Percentiles rank a stretch among this genome's conserved stretches.
These are phyloP conservation scores for Candida silvatica DNA, from an alignment of 805 yeast genomes.

Conservation along the genomic window DNA sequence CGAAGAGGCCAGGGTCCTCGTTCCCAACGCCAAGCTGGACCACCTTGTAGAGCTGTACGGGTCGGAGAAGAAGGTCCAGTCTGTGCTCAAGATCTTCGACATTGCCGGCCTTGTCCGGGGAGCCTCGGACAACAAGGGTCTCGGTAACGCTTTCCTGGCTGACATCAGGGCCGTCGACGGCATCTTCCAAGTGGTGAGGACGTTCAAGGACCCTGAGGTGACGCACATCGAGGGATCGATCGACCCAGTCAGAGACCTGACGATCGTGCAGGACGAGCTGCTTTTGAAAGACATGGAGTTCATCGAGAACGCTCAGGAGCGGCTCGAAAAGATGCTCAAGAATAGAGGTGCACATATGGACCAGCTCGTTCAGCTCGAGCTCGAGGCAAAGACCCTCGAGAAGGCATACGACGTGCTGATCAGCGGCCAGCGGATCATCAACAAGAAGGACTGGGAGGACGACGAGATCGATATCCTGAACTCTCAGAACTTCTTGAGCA, in stretches of 20 bases:
- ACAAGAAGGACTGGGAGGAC: conserved; percentile 69
- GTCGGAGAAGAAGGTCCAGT: conserved; percentile 44
- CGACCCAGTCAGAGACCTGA: conserved; percentile 56
- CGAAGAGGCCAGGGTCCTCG: conserved; percentile 51
- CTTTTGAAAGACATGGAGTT: conserved; percentile 60
- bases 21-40: conserved; percentile 42
- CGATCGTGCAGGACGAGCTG: conserved; percentile 57
- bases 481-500: conserved; percentile 78
- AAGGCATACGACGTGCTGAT: conserved; percentile 70
- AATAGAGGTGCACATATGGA: conserved; percentile 76
- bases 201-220: conserved; percentile 55
- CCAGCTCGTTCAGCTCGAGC: conserved; percentile 59
- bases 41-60: conserved; percentile 37
- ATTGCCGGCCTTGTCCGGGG: conserved; percentile 67
- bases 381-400: conserved; percentile 72
- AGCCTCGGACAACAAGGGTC: conserved; percentile 57
- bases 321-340: conserved; percentile 69
- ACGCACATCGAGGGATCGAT: conserved; percentile 59
- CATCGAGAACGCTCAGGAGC: conserved; percentile 52
- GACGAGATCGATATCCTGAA: conserved; percentile 91
- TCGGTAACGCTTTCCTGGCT: conserved; percentile 65
- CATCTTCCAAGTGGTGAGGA: conserved; percentile 59
- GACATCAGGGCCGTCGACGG: conserved; percentile 69
- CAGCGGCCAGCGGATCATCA: conserved; percentile 82
- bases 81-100: conserved; percentile 51